Evolutionary conservation across 257 asterid genomes (phyloP).

Genomic region (Mentha longifolia): DNA sequence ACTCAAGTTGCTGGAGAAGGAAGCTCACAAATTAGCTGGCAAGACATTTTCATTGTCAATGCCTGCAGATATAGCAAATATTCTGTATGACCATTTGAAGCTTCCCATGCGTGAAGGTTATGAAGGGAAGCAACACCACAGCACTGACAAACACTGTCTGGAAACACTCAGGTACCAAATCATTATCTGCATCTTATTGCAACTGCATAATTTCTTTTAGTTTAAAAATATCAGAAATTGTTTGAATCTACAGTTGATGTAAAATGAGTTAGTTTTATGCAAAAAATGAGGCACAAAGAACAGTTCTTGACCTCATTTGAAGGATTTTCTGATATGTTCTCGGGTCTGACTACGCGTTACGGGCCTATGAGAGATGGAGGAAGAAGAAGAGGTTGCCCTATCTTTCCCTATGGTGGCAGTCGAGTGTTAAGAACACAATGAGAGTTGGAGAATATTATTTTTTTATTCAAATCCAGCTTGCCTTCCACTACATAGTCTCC

Average conservation of each 20-base stretch:
- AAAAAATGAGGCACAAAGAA: background rate
- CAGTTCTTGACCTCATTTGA: too few relatives aligned
- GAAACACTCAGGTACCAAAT: constrained; percentile 79
- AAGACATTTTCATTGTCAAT: constrained; percentile 79
- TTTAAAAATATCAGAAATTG: background rate
- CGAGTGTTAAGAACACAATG: too few relatives aligned
- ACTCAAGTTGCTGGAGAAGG: constrained; percentile 74
- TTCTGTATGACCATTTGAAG: constrained; percentile 88
- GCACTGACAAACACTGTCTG: constrained; percentile 91
- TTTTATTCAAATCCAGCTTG: too few relatives aligned
- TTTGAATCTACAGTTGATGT: background rate
- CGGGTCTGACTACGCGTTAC: too few relatives aligned
- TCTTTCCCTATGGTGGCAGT: too few relatives aligned
- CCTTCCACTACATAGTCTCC: too few relatives aligned
- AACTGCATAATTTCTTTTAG: background rate
- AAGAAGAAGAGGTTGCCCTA: too few relatives aligned
- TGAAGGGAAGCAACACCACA: constrained; percentile 84
- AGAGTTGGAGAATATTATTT: too few relatives aligned
- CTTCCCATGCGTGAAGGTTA: constrained; percentile 83
- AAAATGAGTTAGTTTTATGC: background rate
- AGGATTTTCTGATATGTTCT: too few relatives aligned
- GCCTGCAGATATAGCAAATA: constrained; percentile 92
- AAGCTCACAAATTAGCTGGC: constrained; percentile 91
- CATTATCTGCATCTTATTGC: too few relatives aligned
- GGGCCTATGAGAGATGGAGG: too few relatives aligned